Conservation (phyloP, 345 rosid genomes). For the Isatis tinctoria region DNA sequence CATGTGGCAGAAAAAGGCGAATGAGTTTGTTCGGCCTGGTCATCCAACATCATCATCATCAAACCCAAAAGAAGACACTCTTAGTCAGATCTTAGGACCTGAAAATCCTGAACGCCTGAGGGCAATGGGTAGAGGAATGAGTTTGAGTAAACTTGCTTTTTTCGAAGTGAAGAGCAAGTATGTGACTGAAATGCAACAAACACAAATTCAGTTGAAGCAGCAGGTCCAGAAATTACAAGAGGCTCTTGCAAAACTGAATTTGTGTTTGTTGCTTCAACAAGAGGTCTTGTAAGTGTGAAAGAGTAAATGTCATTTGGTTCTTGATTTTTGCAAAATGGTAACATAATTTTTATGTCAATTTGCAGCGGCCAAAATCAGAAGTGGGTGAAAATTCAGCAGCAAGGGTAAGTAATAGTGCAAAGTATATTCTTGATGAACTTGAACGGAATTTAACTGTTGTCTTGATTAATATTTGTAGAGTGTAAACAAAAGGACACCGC, state of each 20-base stretch:
- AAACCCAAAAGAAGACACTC: neutral
- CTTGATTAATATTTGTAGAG: neutral
- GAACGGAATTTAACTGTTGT: neutral
- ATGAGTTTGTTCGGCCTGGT: neutral
- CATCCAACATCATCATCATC: neutral
- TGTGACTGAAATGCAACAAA: neutral
- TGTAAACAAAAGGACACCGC: neutral
- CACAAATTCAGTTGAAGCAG: neutral
- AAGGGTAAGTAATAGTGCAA: neutral
- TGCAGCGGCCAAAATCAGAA: neutral
- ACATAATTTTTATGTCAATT: neutral
- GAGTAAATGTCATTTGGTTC: neutral
- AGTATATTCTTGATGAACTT: neutral
- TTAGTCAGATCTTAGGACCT: neutral
- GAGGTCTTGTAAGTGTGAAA: neutral
- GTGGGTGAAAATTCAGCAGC: neutral
- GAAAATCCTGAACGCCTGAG: neutral
- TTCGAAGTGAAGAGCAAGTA: neutral
- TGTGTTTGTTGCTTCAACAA: too few species aligned
- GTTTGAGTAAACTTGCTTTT: neutral
- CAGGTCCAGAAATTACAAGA: neutral
- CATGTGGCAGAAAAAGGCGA: neutral
- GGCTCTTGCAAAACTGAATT: neutral
- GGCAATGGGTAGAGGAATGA: neutral
- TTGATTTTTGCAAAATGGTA: neutral